Percentiles rank a stretch among this genome's conserved stretches.
Evolutionary conservation across 176 grass and related monocot genomes (phyloP).

Genomic region (Bonia amplexicaulis): DNA sequence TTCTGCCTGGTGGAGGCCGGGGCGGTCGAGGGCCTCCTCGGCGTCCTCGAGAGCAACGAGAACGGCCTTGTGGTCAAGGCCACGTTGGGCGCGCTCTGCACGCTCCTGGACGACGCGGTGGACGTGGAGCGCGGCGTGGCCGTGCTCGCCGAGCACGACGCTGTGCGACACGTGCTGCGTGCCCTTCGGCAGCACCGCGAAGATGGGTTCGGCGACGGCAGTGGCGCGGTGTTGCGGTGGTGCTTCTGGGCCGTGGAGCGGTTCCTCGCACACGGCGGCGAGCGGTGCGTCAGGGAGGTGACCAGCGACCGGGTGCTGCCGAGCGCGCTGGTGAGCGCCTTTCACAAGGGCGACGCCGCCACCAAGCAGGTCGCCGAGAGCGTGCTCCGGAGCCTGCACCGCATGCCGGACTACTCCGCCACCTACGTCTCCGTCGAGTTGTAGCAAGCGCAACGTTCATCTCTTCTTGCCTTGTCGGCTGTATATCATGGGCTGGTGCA

Average conservation of each 20-base stretch:
- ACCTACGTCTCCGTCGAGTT: constrained; percentile 48
- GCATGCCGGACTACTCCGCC: constrained; percentile 54
- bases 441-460: neutral
- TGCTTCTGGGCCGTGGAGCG: constrained; percentile 80
- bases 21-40: constrained; percentile 63
- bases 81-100: constrained; percentile 60
- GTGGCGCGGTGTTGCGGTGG: constrained; percentile 34
- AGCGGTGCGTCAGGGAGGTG: constrained; percentile 50
- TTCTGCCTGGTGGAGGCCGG: constrained; percentile 73
- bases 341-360: constrained; percentile 64
- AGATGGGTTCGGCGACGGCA: neutral
- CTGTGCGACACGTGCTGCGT: constrained; percentile 44
- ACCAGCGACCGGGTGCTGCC: constrained; percentile 57
- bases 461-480: neutral
- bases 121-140: constrained; percentile 61
- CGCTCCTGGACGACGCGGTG: constrained; percentile 68
- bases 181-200: constrained; percentile 61
- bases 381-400: constrained; percentile 71
- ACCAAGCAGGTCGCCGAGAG: constrained; percentile 73
- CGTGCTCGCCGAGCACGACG: constrained; percentile 49
- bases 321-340: constrained; percentile 46
- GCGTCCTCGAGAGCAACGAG: constrained; percentile 57
- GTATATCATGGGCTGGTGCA: constrained; percentile 3
- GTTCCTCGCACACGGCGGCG: constrained; percentile 57
- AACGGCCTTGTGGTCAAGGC: constrained; percentile 47